Base-by-base conservation (phyloP, 805 yeast genomes). In the Lipomyces kockii region DNA sequence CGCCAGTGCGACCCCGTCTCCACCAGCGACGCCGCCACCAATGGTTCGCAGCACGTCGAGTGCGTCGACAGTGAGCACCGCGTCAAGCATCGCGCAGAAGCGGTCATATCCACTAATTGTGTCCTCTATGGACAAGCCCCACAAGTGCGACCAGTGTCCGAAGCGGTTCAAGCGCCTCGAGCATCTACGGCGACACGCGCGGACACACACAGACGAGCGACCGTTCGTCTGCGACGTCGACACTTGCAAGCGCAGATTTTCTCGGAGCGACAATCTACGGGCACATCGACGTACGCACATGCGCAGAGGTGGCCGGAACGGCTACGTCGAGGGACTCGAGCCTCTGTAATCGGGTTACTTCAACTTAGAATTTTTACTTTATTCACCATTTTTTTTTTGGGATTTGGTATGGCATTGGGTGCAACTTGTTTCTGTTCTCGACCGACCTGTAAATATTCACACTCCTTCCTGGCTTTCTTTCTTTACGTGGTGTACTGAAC, bases 181-280 rank as follows among this genome's bases (percentile, higher is more conserved):
- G 72, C 83, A 80, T 67, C 75, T 80, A 55, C 75, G 79, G 35
- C 76, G 83, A 35, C 97, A 92, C 77, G 80, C 83, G 76, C 83
- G 93, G 71, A 82, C 92, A 0, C 98, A 92, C 78, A 86, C 92
- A 2, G 85, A 86, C 69, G 94, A 90, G 71, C 83, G 96, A 67
- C 97, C 97, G 0, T 92, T 85, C 74, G 64, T 56, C 12, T 66
- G 69, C 53, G 76, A 75, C 35, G 22, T 68, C 61, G 74, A 73
- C 29, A 65, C 72, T 5, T 72, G 75, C 61, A 63, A 62, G 3
- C 63, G 75, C 2, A 25, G 60, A 8, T 73, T 73, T 43, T 72
- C 74, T 12, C 68, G 75, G 81, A 5, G 80, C 65, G 93, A 92
- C 71, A 96, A 92, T 79, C 81, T 92, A 62, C 83, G 87, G 62